Base-by-base conservation (phyloP, 306 rosid genomes). In the Hippophae tibetana region DNA sequence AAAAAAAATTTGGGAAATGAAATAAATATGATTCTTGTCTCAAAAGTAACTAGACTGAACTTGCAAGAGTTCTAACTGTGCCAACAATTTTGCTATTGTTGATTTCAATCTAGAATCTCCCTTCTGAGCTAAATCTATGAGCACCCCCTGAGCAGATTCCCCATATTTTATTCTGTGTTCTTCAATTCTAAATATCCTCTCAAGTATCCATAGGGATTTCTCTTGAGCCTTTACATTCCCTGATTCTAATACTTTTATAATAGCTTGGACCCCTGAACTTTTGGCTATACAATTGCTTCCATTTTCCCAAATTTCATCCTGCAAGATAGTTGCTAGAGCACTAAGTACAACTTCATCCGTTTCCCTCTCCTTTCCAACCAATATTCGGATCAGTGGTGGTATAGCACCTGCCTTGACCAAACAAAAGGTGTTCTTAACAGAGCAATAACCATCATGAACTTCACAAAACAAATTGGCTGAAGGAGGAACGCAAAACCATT, bases 151-250 rank as follows among this genome's bases (percentile, higher is more conserved):
- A 65, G 95, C 85, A 57, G 82, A 73, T 70, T 72, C 81, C 43
- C 90, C 87, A 69, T 82, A 85, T 25, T 72, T 55, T 6, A 67
- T 73, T 76, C 84, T 81, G 47, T 63, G 71, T 58, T 87, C 95
- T 18, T 83, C 80, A 64, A 71, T 68, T 66, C 65, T 76, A 63
- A 90, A 90, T 69, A 90, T 78, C 73, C 87, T 82, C 78, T 87
- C 95, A 70, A 90, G 66, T 52, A 90, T 82, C 95, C 95, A 81
- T 10, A 90, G 57, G 43, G 89, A 94, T 67, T 77, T 90, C 76
- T 87, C 89, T 78, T 82, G 86, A 57, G 84, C 79, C 78, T 81
- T 80, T 27, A 62, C 58, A 69, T 80, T 79, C 54, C 74, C 79
- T 5, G 76, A 72, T 67, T 81, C 82, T n/a, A 87, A 55, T 53